Conservation (phyloP, 352 stramenopile genomes). For the Globisporangium orthogonon region DNA sequence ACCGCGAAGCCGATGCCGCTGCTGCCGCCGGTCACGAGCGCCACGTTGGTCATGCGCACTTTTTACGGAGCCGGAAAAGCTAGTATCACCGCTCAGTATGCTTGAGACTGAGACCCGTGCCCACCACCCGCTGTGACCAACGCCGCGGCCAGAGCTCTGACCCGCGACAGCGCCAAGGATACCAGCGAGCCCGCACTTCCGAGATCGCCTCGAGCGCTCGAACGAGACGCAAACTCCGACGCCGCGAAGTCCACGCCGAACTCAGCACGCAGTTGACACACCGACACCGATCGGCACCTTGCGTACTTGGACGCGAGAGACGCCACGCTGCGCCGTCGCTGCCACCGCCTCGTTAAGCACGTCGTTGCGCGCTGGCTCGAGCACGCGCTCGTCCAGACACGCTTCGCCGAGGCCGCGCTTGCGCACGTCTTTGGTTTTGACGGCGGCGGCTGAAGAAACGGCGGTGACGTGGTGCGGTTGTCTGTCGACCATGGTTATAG, state of each 20-base stretch:
- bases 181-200: conserved; percentile 39
- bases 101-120: conserved; percentile 36
- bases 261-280: conserved; percentile 31
- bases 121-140: conserved; percentile 43
- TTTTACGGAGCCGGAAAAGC: conserved; percentile 15
- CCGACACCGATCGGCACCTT: conserved; percentile 40
- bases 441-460: not conserved
- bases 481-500: no score
- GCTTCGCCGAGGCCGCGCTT: conserved; percentile 71
- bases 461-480: not conserved
- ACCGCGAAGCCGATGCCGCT: conserved; percentile 76
- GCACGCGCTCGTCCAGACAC: conserved; percentile 60
- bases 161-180: conserved; percentile 36
- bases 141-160: conserved; percentile 21
- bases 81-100: conserved; percentile 48
- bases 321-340: conserved; percentile 55
- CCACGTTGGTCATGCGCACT: conserved; percentile 6
- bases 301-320: conserved; percentile 56
- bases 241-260: conserved; percentile 66
- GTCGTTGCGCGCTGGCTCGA: conserved; percentile 63
- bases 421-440: conserved; percentile 26
- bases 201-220: conserved; percentile 30
- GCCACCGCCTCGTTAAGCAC: conserved; percentile 69
- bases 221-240: conserved; percentile 37
- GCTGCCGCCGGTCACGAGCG: conserved; percentile 75